These are phyloP conservation scores for Podosphaera fusca DNA, from an alignment of 2,329 filamentous ascomycete genomes.

Conservation along the genomic window DNA sequence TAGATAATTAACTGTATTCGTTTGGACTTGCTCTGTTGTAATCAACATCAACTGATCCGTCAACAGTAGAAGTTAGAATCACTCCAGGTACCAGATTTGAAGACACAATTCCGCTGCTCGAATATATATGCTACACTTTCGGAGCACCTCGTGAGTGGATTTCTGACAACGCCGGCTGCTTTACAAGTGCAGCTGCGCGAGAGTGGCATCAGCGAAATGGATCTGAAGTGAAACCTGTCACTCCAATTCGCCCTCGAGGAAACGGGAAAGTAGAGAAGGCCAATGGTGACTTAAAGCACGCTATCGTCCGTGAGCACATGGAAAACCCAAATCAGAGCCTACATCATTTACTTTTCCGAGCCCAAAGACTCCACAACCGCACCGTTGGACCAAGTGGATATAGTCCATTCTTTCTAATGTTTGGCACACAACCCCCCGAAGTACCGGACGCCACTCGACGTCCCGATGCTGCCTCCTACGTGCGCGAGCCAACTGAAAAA, in stretches of 20 bases:
- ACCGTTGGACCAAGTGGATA: not conserved
- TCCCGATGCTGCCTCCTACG: not conserved
- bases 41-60: too few species aligned
- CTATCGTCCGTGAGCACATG: not conserved
- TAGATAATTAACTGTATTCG: too few species aligned
- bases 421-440: not conserved
- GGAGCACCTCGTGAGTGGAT: not conserved
- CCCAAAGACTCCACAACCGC: not conserved
- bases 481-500: not conserved
- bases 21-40: too few species aligned
- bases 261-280: not conserved
- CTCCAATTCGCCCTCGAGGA: not conserved
- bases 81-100: not conserved
- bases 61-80: not conserved
- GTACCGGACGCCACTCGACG: not conserved
- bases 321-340: not conserved
- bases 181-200: not conserved
- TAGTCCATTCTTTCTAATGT: not conserved
- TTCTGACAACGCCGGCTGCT: not conserved
- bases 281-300: not conserved
- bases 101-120: not conserved
- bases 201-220: not conserved
- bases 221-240: not conserved
- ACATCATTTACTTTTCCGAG: not conserved
- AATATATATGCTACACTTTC: not conserved